Base-by-base conservation (phyloP, 2,329 filamentous ascomycete genomes). In the Fusarium coffeatum region DNA sequence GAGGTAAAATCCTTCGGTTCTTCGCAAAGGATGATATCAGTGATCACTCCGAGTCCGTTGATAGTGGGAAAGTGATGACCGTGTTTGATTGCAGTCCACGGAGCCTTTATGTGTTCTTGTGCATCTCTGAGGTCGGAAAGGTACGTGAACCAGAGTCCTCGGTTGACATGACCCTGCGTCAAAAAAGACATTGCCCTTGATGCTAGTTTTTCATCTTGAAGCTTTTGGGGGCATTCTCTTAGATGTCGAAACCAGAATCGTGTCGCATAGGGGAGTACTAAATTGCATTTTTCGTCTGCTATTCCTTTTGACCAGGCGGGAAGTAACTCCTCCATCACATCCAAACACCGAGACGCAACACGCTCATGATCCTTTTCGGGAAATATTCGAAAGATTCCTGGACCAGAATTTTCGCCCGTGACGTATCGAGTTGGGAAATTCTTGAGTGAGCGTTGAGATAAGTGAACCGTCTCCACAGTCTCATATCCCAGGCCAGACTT, bases 161-260 rank as follows among this genome's bases (percentile, higher is more conserved):
- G 61, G 4, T 23, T 28, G 2, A 5, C 25, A 32, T 41, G 25
- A 13, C 41, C 25, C 22, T 18, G 40, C 1, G 11, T 23, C 13
- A 66, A 9, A 13, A 54, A 54, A 8, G 3, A 9, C 25, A 66
- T n/a, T 1, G 63, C 61, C 6, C 11, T 54, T 11, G 37, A 20
- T 18, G n/a, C 23, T 22, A 49, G 7, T 3, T 10, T 16, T 6
- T 41, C 22, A 3, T 43, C 11, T 6, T 18, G 10, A 13, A 60
- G 47, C 8, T 43, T 13, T 13, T 43, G 34, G 13, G 63, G 43
- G 5, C 61, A 66, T 20, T 54, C 12, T 9, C 25, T 15, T 11
- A 66, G 47, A 20, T 66, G 60, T 20, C 11, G 25, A 25, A 60
- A 60, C 63, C 63, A 66, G 18, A 34, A 60, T 13, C 25, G 15